These are phyloP conservation scores for Gamsiella multidivaricata DNA, from an alignment of 192 early-diverging fungal species.

Conservation along the genomic window DNA sequence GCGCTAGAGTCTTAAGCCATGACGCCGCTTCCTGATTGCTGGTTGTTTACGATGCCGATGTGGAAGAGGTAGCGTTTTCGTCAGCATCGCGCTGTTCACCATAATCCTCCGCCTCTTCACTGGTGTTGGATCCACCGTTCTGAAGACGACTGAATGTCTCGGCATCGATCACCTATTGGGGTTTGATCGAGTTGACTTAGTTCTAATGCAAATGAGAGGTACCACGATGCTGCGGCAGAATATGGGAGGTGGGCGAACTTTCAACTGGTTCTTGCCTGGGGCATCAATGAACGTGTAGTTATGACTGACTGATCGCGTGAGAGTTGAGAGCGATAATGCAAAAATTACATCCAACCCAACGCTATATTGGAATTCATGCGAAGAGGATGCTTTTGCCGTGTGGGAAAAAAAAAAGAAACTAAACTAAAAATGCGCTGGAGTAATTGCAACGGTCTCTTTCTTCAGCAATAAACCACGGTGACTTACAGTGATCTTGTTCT, in stretches of 20 bases:
- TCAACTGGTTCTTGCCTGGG: not conserved
- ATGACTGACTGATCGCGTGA: slow-evolving; percentile 24
- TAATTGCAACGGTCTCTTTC: not conserved
- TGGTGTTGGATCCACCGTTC: slow-evolving; percentile 5
- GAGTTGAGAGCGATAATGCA: not conserved
- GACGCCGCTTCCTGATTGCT: not conserved
- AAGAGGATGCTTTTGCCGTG: not conserved
- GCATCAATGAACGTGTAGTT: too few relatives aligned
- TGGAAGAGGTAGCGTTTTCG: not conserved
- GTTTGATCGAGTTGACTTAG: too few relatives aligned
- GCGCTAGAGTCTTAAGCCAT: too few relatives aligned
- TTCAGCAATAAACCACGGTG: too few relatives aligned
- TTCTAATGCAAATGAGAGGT: not conserved
- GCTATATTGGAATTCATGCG: too few relatives aligned
- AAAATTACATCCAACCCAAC: too few relatives aligned
- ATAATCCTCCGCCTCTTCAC: not conserved
- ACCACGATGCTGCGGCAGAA: not conserved
- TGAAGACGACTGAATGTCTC: slow-evolving; percentile 34
- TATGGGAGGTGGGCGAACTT: too few relatives aligned
- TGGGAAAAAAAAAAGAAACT: slow-evolving; percentile 29
- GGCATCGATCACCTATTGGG: slow-evolving; percentile 42
- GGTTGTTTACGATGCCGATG: not conserved
- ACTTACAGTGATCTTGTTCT: slow-evolving; percentile 50
- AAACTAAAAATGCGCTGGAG: not conserved
- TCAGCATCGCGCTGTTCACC: not conserved